A percentile compares a stretch with the other conserved stretches of the same genome.
Conservation (phyloP, 2,329 filamentous ascomycete genomes). For the Nannizzia gypsea region DNA sequence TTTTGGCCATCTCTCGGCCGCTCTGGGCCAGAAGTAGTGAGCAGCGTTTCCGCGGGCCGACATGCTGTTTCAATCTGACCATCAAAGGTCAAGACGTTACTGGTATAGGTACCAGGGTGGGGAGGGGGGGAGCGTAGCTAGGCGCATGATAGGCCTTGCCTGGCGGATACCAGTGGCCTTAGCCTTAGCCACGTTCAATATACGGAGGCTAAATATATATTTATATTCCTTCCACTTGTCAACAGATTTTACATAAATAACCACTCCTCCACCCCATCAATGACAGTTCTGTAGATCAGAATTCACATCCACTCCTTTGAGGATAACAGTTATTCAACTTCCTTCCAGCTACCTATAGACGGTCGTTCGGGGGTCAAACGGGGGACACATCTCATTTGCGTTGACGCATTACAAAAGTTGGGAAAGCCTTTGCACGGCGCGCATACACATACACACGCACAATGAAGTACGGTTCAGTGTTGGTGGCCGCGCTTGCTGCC, state of each 20-base stretch:
- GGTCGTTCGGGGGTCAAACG: not conserved
- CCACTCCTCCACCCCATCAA: not conserved
- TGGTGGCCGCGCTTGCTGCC: constrained; percentile 6
- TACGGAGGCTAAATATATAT: not conserved
- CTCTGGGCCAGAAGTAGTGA: not conserved
- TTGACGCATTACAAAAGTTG: not conserved
- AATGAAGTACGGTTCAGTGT: constrained; percentile 10
- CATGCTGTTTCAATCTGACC: not conserved
- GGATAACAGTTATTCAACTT: constrained; percentile 5
- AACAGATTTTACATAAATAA: not conserved
- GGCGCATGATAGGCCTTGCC: constrained; percentile 7
- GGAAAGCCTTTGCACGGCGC: not conserved
- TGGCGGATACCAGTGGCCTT: constrained; percentile 11
- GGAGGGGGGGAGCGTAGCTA: not conserved
- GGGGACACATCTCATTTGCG: not conserved
- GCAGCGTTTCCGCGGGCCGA: constrained; percentile 3
- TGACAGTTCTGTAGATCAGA: not conserved
- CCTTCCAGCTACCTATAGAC: not conserved
- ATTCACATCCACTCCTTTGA: constrained; percentile 5
- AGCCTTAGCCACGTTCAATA: constrained; percentile 6
- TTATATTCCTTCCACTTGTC: not conserved
- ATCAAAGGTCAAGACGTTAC: not conserved
- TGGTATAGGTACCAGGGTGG: not conserved
- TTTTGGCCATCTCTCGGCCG: not conserved
- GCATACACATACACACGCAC: not conserved